Base-by-base conservation (phyloP, 331 rosid genomes). In the Malus hybrid region DNA sequence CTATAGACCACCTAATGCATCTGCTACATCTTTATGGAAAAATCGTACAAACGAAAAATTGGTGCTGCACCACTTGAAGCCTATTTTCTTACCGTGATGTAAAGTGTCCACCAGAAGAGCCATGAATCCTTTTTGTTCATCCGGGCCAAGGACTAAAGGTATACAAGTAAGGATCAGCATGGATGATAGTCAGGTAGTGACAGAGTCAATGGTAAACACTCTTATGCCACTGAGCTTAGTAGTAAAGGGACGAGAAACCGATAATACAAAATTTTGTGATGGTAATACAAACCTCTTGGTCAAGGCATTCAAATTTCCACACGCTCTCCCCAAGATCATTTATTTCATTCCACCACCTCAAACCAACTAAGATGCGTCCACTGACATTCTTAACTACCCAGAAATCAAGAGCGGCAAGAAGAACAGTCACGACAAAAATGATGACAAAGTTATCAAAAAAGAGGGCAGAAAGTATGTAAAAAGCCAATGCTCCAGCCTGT, bases 311-410 rank as follows among this genome's bases (percentile, higher is more conserved):
- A 86, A 93, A 93, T 75, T 90, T 93, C 97, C 98, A 93, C 8
- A 93, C 93, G 75, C 98, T 93, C 88, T 93, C 98, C 33, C 97
- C 98, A 75, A 88, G 83, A 85, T 93, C 98, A 81, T 93, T 80
- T 65, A 91, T 94, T 80, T 94, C 97, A 86, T 94, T 94, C 97
- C 99, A 94, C 99, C 99, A 94, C 85, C 99, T 90, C 89, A 94
- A 77, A 67, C 97, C 97, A 83, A 94, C 99, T 71, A 94, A 80
- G 73, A 94, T 94, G 29, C 99, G 82, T 57, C 99, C 99, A 80
- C 99, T 94, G 69, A 91, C 97, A 83, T 91, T 94, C 92, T 91
- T 94, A 19, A 91, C 99, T 0, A 91, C 99, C 99, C 99, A 94
- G 77, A 94, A 94, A 79, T 94, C 99, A 83, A 94, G 90, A 16